These are phyloP conservation scores for Pseudocercospora cruenta DNA, from an alignment of 2,329 filamentous ascomycete species.

Conservation along the genomic window DNA sequence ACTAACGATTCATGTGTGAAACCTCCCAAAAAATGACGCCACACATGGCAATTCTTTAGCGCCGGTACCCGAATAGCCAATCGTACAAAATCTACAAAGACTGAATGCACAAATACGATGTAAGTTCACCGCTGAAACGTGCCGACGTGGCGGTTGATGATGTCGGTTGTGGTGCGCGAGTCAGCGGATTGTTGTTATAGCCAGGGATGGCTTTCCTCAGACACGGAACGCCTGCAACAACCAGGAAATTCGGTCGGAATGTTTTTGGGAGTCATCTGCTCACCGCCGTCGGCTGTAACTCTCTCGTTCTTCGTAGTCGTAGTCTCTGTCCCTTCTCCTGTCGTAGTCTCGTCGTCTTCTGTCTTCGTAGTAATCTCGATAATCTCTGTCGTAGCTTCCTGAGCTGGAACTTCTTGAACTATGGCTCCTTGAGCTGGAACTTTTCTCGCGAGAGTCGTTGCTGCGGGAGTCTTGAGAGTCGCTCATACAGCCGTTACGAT, in stretches of 20 bases:
- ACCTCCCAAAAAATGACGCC: constrained; percentile 4
- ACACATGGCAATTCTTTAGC: constrained; percentile 1
- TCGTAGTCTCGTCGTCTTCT: not conserved
- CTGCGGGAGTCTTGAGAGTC: not conserved
- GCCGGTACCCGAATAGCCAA: not conserved
- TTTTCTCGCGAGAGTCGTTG: not conserved
- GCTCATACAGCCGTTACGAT: not conserved
- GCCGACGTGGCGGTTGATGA: not conserved
- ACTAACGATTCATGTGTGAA: constrained; percentile 6
- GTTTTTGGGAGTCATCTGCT: not conserved
- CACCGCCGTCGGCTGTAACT: constrained; percentile 2
- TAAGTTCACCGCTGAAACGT: not conserved
- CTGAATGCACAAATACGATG: too few relatives aligned
- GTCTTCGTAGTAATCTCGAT: not conserved
- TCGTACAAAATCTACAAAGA: not conserved
- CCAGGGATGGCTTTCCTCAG: not conserved
- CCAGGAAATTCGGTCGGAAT: not conserved
- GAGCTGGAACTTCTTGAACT: not conserved
- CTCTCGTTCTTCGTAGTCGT: constrained; percentile 7
- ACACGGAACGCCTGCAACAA: constrained; percentile 3
- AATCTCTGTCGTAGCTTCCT: constrained; percentile 4
- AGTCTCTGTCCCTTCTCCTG: not conserved
- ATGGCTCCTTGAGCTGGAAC: constrained; percentile 1
- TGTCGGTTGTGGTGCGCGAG: not conserved
- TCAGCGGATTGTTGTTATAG: not conserved